Percentiles rank a stretch among this genome's conserved stretches.
These are phyloP conservation scores for Phytophthora tubulina DNA, from an alignment of 352 stramenopile species.

Conservation along the genomic window DNA sequence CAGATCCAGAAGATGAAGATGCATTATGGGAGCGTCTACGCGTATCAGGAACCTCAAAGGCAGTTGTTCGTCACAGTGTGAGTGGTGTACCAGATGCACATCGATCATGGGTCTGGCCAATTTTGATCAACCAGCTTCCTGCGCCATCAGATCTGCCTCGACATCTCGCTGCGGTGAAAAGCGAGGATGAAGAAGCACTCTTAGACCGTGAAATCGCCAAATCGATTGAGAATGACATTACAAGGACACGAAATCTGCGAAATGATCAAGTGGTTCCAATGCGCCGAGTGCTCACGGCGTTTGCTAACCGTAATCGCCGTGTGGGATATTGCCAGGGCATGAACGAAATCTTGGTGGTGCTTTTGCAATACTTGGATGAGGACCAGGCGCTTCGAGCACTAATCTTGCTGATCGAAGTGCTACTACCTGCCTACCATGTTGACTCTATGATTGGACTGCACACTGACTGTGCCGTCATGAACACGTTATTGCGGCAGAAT, in stretches of 20 bases:
- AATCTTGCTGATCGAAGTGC: slow-evolving; percentile 75
- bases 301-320: slow-evolving; percentile 77
- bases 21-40: slow-evolving; percentile 57
- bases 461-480: slow-evolving; percentile 85
- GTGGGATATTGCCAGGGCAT: slow-evolving; percentile 90
- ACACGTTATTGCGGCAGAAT: slow-evolving; percentile 82
- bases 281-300: slow-evolving; percentile 74
- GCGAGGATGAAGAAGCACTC: slow-evolving; percentile 53
- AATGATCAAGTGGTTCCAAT: slow-evolving; percentile 66
- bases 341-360: slow-evolving; percentile 83
- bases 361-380: slow-evolving; percentile 80
- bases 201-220: slow-evolving; percentile 78
- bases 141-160: slow-evolving; percentile 48
- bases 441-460: slow-evolving; percentile 89
- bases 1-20: slow-evolving; percentile 41
- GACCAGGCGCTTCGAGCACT: slow-evolving; percentile 66
- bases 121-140: slow-evolving; percentile 64
- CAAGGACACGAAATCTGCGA: slow-evolving; percentile 67
- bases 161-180: slow-evolving; percentile 35
- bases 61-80: slow-evolving; percentile 58
- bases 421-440: slow-evolving; percentile 83
- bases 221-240: slow-evolving; percentile 87
- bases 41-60: slow-evolving; percentile 35
- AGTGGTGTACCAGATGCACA: slow-evolving; percentile 72
- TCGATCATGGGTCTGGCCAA: slow-evolving; percentile 76